Evolutionary conservation across 225 moss, liverwort and hornwort species (phyloP), one percentile per base, ranked within the genome.

Genomic region (Marchantia polymorpha): DNA sequence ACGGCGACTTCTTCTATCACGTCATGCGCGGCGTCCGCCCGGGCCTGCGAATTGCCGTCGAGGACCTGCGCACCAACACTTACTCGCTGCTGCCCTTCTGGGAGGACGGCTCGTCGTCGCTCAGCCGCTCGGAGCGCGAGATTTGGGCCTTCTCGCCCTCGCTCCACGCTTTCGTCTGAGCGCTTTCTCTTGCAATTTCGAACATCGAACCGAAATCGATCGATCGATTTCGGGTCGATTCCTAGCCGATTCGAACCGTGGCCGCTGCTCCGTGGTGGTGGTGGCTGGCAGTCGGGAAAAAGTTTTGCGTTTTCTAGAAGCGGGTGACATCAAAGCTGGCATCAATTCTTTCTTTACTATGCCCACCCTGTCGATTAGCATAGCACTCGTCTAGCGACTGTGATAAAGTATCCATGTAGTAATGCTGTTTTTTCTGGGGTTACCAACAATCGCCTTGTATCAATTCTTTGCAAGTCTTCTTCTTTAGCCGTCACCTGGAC

Each of bases 61-160:
- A 73, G 73, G 73, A 73, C 27, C 15, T 73, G 53, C 16, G 54
- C 54, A 53, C 73, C 14, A 25, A 73, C 73, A 54, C 14, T 29
- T 22, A 27, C 15, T 12, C 73, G 23, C 3, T 73, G 53, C 17
- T 73, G 15, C 73, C 73, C 27, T 54, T 73, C 29, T 73, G 73
- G 73, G 73, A 73, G 53, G 73, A 73, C 25, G 26, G 73, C 0
- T 54, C 52, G 13, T 10, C 72, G 20, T 25, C 50, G n/a, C 23
- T 73, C 54, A 73, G 52, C 73, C 54, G 73, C 54, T 73, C 73
- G 2, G 73, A 73, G 52, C 54, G 73, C 23, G 73, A 73, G 54
- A 73, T 73, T 50, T 73, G 73, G 73, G 73, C 53, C 13, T 73
- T 73, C 54, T 73, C 73, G 27, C 73, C 73, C 14, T 73, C 73